Conservation (phyloP, 1,139 yeast species). For the Zygosaccharomyces sapae region DNA sequence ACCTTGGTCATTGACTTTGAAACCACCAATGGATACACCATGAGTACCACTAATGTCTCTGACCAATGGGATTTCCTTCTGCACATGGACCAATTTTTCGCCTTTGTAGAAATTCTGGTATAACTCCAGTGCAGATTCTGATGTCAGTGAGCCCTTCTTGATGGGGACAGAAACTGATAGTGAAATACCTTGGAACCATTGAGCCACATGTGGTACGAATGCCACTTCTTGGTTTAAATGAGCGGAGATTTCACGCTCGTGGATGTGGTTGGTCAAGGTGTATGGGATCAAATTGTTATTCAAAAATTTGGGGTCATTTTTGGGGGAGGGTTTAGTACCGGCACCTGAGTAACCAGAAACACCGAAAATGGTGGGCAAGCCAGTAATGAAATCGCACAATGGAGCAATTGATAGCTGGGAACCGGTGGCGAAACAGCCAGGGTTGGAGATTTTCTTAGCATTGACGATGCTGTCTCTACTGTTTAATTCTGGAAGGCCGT, state of each 20-base stretch:
- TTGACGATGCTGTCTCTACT: conserved; percentile 59
- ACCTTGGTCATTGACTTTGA: conserved; percentile 83
- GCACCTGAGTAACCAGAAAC: conserved; percentile 99
- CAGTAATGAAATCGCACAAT: conserved; percentile 54
- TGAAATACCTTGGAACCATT: conserved; percentile 98
- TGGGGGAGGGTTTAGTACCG: conserved; percentile 96
- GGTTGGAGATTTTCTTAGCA: conserved; percentile 88
- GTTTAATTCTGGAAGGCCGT: conserved; percentile 83
- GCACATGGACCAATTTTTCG: conserved; percentile 79
- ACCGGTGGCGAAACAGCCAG: conserved; percentile 98
- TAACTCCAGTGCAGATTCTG: conserved; percentile 77
- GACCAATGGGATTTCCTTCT: conserved; percentile 64
- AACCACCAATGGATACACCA: conserved; percentile 92
- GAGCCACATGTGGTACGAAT: conserved; percentile 95
- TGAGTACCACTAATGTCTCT: conserved; percentile 90
- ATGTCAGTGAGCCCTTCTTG: conserved; percentile 60
- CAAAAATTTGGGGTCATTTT: conserved; percentile 75
- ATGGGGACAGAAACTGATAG: conserved; percentile 90
- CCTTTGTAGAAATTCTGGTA: conserved; percentile 87
- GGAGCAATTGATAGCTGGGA: conserved; percentile 94
- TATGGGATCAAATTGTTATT: conserved; percentile 87
- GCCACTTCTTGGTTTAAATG: conserved; percentile 79
- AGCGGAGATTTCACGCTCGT: conserved; percentile 83
- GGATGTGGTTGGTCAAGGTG: conserved; percentile 92
- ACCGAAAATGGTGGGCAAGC: conserved; percentile 84